Evolutionary conservation across 2,329 filamentous ascomycete genomes (phyloP).

Genomic region (Thelonectria blattea): DNA sequence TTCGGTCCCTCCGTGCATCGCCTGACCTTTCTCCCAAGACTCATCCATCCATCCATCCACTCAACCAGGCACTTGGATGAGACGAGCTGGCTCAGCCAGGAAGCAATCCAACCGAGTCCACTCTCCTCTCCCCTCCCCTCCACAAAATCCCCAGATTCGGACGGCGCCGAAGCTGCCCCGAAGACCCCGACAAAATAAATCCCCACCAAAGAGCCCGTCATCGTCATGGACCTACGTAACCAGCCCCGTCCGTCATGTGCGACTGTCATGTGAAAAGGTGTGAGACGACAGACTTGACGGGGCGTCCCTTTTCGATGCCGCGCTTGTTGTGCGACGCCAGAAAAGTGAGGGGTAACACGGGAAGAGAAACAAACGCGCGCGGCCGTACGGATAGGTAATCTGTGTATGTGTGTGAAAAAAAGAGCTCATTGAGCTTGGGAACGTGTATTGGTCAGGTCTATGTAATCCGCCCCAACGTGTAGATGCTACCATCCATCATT

Average conservation of each 20-base stretch:
- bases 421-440: constrained; percentile 2
- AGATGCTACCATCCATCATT: background rate
- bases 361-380: too few relatives aligned
- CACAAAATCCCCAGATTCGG: constrained; percentile 14
- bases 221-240: constrained; percentile 16
- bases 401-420: background rate
- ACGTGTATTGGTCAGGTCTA: constrained; percentile 11
- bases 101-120: background rate
- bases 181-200: background rate
- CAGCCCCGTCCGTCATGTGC: constrained; percentile 30
- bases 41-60: too few relatives aligned
- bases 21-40: constrained; percentile 6
- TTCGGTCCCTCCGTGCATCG: constrained; percentile 14
- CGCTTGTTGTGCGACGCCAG: background rate
- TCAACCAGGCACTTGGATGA: too few relatives aligned
- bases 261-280: constrained; percentile 34
- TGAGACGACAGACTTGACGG: background rate
- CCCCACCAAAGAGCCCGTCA: constrained; percentile 4
- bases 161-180: constrained; percentile 21
- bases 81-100: too few relatives aligned
- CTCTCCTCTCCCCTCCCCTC: constrained; percentile 2
- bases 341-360: background rate
- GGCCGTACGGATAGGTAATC: too few relatives aligned
- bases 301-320: background rate
- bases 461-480: constrained; percentile 9